Evolutionary conservation across 2,329 filamentous ascomycete genomes (phyloP).

Genomic region (Diaporthe aspalathi): DNA sequence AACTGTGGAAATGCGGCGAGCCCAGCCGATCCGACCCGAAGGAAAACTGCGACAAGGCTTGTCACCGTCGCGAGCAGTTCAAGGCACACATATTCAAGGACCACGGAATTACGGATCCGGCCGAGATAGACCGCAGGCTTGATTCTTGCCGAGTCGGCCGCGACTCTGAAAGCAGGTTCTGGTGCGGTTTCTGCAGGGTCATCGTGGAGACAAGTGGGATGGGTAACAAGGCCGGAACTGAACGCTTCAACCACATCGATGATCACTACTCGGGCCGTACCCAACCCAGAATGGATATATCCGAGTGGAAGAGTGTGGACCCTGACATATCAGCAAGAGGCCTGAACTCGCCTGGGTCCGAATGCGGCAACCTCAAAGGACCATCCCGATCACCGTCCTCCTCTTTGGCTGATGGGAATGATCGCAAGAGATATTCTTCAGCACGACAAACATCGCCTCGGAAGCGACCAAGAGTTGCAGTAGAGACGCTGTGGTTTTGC

Average conservation of each 20-base stretch:
- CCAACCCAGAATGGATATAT: constrained; percentile 56
- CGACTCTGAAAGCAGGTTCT: constrained; percentile 76
- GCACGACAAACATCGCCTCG: constrained; percentile 1
- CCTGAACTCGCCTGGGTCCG: neutral
- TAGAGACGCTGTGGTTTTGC: constrained; percentile 36
- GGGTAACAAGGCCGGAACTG: constrained; percentile 62
- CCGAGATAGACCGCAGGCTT: constrained; percentile 56
- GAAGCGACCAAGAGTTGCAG: constrained; percentile 10
- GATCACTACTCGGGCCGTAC: constrained; percentile 71
- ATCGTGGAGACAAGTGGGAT: constrained; percentile 64
- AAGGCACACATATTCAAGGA: constrained; percentile 67
- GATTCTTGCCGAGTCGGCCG: constrained; percentile 70
- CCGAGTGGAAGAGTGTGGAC: constrained; percentile 65
- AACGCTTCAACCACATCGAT: constrained; percentile 78
- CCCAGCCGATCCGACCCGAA: constrained; percentile 30
- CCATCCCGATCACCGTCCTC: constrained; percentile 16
- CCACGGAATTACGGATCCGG: constrained; percentile 54
- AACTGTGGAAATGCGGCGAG: constrained; percentile 77
- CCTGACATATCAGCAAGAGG: constrained; percentile 39
- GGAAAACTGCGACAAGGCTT: constrained; percentile 67
- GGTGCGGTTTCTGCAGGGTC: constrained; percentile 85
- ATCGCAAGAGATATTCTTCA: constrained; percentile 25
- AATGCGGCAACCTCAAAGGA: constrained; percentile 32
- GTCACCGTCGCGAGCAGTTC: constrained; percentile 69
- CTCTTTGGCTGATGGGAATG: neutral